phyloP scores from a whole-genome alignment of 371 early-diverging fungal species.

The Lichtheimia hyalospora region DNA sequence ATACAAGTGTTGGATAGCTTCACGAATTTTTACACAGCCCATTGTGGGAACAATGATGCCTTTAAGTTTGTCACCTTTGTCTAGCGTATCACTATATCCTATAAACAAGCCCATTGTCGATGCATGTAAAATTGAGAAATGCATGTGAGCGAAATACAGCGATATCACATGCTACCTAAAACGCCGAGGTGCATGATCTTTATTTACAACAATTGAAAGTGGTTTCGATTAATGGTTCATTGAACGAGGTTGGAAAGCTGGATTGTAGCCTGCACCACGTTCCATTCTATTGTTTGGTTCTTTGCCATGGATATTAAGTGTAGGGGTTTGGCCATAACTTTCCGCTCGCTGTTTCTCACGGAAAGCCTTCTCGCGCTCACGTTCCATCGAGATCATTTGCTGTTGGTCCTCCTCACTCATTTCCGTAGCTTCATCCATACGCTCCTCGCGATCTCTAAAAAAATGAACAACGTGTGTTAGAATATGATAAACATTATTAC shows the following conservation, averaged over 20 bases:
- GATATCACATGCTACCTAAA: no score
- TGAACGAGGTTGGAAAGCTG: conserved; percentile 9
- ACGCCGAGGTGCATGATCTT: background rate
- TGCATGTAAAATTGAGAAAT: no score
- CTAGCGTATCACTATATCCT: no score
- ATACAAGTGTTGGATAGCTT: no score
- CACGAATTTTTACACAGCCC: no score
- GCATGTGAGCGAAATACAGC: no score
- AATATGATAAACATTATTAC: background rate
- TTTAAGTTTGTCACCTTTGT: no score
- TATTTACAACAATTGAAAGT: background rate
- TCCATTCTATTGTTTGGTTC: conserved; percentile 55
- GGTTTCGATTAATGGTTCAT: conserved; percentile 7
- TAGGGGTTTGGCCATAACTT: conserved; percentile 3
- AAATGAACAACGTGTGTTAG: background rate
- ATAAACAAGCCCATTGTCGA: no score
- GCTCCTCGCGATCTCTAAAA: background rate
- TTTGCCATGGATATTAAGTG: conserved; percentile 61
- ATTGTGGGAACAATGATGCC: no score
- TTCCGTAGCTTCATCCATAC: background rate
- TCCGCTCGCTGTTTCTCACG: conserved; percentile 4
- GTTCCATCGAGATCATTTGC: background rate
- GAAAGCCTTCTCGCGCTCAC: conserved; percentile 4
- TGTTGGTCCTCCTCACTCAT: background rate
- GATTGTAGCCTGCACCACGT: conserved; percentile 3